Evolutionary conservation across 257 asterid genomes (phyloP).

Genomic region (Thymus mandschuricus): DNA sequence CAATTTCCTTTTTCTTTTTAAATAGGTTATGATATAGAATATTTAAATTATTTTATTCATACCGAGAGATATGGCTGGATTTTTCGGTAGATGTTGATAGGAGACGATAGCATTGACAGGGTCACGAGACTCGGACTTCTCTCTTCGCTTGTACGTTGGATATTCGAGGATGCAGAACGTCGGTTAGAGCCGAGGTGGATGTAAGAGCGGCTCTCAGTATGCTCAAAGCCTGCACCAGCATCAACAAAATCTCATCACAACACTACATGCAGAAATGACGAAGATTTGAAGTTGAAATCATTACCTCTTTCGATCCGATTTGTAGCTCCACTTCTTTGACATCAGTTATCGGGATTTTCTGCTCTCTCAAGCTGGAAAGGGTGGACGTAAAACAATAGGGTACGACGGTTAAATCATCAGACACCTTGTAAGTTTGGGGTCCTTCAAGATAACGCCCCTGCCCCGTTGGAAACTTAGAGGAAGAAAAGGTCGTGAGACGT

Average conservation of each 20-base stretch:
- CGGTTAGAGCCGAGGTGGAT: not conserved
- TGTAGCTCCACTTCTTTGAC: constrained; percentile 19
- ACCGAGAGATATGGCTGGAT: no score
- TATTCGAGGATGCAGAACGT: not conserved
- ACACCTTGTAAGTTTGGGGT: not conserved
- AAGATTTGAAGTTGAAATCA: not conserved
- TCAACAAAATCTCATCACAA: not conserved
- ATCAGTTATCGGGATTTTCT: constrained; percentile 22
- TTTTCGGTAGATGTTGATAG: no score
- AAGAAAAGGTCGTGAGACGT: not conserved
- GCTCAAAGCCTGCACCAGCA: not conserved
- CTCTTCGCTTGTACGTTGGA: not conserved
- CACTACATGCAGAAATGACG: not conserved
- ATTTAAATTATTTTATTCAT: no score
- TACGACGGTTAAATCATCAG: not conserved
- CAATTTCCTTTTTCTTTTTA: no score
- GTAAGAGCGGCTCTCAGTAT: not conserved
- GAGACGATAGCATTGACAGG: no score
- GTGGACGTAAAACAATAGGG: not conserved
- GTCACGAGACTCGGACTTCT: not conserved
- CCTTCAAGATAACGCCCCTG: constrained; percentile 16
- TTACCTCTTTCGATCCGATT: constrained; percentile 31
- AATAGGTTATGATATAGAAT: no score
- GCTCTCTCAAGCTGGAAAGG: not conserved
- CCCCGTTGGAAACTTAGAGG: constrained; percentile 7